Evolutionary conservation across 2,329 filamentous ascomycete genomes (phyloP), one percentile per base, ranked within the genome.

Genomic region (Trichoderma brevicompactum): DNA sequence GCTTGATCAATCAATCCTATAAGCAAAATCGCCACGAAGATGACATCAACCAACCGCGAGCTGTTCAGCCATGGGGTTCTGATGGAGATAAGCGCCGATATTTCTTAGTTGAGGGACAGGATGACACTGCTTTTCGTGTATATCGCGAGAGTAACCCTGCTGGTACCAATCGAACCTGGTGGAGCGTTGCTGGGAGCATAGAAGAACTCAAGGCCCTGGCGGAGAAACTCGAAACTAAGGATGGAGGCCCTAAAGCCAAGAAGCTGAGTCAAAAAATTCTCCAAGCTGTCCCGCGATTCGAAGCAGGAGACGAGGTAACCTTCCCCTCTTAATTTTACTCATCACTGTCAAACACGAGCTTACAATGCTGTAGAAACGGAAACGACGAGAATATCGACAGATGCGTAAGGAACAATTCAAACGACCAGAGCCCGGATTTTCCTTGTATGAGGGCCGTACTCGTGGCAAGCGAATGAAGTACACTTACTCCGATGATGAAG

Each of bases 391-490:
- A 73, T 98, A 99, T 73, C 89, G 95, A 15, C 87, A 92, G 74
- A 85, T 88, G 71, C 92, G 92, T 68, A 94, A 94, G 74, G 92
- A 94, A 67, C 89, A 91, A 66, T 98, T 98, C 79, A 86, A 90
- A 70, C 87, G 93, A 5, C 92, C 93, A 6, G 94, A 97, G 71
- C 89, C 91, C 9, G 93, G 93, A 5, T 96, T 94, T 75, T 97
- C 94, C 1, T 82, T 96, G 65, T 99, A 99, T 76, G 95, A 99
- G 80, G 95, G 95, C 56, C 92, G 95, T 61, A 99, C 96, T 5
- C 88, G 95, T 66, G 95, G 95, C 65, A 98, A 99, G 82, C 91
- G 94, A 67, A 91, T 96, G 79, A 96, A 94, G 77, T 99, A 99
- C 74, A 99, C 92, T 0, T 99, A 92, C 74, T 96, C 93, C 0